Evolutionary conservation across 2,329 filamentous ascomycete species (phyloP), one percentile per base, ranked within the genome.

Genomic region (Diplodia sapinea): DNA sequence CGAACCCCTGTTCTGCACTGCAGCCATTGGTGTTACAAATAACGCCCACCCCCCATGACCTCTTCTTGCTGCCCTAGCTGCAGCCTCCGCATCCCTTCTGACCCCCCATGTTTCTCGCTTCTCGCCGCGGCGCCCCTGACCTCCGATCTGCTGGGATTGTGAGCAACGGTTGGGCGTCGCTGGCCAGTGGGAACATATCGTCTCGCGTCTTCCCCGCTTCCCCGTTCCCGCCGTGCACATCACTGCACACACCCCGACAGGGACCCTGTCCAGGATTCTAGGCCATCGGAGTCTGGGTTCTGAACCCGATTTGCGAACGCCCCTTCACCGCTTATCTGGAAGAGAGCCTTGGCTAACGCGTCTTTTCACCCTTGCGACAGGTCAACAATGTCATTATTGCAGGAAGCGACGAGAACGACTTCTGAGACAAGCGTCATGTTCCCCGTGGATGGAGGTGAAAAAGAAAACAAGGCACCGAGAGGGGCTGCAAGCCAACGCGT

Each of bases 381-480:
- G 86, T 89, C 78, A 97, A 97, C 85, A 96, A 97, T 79, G 94
- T 97, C 71, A 97, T 97, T 79, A 89, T 97, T 74, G 88, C 93
- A 68, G 94, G 94, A 67, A 88, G 88, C 71, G 94, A 94, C 73
- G 92, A 96, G 70, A 88, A 94, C 72, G 93, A 97, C 74, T 97
- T 90, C 81, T 97, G 91, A 80, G 52, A 38, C 52, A 55, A 26
- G 17, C 33, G 17, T 38, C 52, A 50, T 57, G 26, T 5, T 29
- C 36, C 36, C 36, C 26, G 33, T n/a, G 40, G 23, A 26, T 49
- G 29, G 33, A 50, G 23, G 29, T 12, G 15, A 29, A 57, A 57
- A 49, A 56, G 20, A 9, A 57, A 50, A 26, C 13, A 38, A 66
- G 51, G 40, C n/a, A 40, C 12, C 12, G 47, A 23, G 62, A 26